phyloP scores from a whole-genome alignment of 495 filamentous ascomycete genomes.

The Chlorociboria aeruginascens region DNA sequence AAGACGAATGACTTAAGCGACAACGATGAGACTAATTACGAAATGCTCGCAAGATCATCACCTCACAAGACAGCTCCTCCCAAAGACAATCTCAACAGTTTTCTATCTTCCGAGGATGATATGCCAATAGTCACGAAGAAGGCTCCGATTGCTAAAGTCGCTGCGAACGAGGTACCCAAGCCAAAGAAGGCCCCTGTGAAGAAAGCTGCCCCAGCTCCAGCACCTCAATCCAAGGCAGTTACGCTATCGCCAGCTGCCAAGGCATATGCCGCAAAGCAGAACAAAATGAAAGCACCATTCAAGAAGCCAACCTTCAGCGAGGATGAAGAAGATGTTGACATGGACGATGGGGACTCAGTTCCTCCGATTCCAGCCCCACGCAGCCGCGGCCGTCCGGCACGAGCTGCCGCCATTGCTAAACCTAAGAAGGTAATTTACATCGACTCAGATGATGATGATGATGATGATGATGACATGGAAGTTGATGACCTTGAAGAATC shows the following conservation, averaged over 20 bases:
- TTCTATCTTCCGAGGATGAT: slow-evolving; percentile 52
- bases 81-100: slow-evolving; percentile 47
- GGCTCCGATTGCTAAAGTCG: slow-evolving; percentile 20
- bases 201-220: slow-evolving; percentile 15
- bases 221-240: slow-evolving; percentile 30
- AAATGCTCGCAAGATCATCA: slow-evolving; percentile 54
- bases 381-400: slow-evolving; percentile 29
- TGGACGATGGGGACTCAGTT: slow-evolving; percentile 28
- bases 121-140: slow-evolving; percentile 19
- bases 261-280: slow-evolving; percentile 65
- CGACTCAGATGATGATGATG: slow-evolving; percentile 19
- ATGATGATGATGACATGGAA: slow-evolving; percentile 26
- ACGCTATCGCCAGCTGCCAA: slow-evolving; percentile 67
- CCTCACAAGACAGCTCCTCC: slow-evolving; percentile 30
- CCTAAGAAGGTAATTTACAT: slow-evolving; percentile 20
- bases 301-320: slow-evolving; percentile 30
- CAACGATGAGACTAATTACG: slow-evolving; percentile 79
- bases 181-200: slow-evolving; percentile 22
- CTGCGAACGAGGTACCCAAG: slow-evolving; percentile 23
- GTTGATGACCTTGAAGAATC: slow-evolving; percentile 30
- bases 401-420: slow-evolving; percentile 23
- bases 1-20: slow-evolving; percentile 46
- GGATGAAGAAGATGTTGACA: slow-evolving; percentile 29
- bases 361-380: slow-evolving; percentile 25
- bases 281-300: slow-evolving; percentile 26